phyloP scores from a whole-genome alignment of 768 basidiomycete species.

The Gelatoporia subvermispora region DNA sequence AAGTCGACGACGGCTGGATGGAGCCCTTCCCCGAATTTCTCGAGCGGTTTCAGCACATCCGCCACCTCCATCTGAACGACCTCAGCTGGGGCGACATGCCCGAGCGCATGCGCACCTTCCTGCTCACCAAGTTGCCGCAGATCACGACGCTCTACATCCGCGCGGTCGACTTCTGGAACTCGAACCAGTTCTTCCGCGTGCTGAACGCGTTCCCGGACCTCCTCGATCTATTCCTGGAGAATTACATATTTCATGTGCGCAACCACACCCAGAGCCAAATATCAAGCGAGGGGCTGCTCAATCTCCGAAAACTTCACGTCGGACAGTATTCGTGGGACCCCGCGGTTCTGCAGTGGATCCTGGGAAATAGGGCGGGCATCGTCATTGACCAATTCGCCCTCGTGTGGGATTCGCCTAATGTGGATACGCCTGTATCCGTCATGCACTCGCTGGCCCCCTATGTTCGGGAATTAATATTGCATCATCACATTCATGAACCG shows the following conservation, averaged over 20 bases:
- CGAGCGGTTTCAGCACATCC: background rate
- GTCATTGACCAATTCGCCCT: background rate
- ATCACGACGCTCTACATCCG: background rate
- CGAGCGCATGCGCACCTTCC: background rate
- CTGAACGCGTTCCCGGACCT: constrained; percentile 8
- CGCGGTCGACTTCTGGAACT: constrained; percentile 9
- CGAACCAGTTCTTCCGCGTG: constrained; percentile 9
- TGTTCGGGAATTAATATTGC: background rate
- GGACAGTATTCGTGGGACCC: constrained; percentile 1
- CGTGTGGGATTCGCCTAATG: constrained; percentile 1
- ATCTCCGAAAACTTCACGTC: background rate
- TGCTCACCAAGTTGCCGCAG: constrained; percentile 1
- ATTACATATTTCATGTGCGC: background rate
- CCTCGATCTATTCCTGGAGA: constrained; percentile 1
- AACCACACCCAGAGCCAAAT: constrained; percentile 2
- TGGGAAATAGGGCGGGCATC: background rate
- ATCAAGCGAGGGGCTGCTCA: background rate
- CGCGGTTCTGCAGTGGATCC: background rate
- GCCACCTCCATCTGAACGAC: constrained; percentile 1
- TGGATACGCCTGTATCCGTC: background rate
- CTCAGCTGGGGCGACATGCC: constrained; percentile 8
- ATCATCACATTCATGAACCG: background rate
- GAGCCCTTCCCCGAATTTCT: background rate
- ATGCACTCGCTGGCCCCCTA: background rate
- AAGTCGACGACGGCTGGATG: constrained; percentile 2